Conservation (phyloP, 805 yeast species). For the Ogataea populi-albae region DNA sequence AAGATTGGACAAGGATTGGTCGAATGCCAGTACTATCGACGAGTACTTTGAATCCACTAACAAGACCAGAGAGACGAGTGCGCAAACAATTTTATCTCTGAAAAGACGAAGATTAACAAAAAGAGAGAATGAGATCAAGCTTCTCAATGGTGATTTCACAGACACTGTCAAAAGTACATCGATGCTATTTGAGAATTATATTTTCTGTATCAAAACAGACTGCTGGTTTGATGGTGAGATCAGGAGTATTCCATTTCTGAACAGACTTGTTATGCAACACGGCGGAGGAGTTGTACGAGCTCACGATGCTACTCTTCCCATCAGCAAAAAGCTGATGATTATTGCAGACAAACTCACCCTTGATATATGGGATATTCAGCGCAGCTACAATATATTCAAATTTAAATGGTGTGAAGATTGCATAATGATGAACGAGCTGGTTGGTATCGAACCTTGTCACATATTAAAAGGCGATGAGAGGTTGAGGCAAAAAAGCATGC, state of each 20-base stretch:
- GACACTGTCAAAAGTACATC: conserved; percentile 2
- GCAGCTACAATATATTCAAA: conserved; percentile 53
- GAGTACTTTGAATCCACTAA: conserved; percentile 41
- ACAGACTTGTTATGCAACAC: conserved; percentile 37
- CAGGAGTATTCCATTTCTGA: conserved; percentile 36
- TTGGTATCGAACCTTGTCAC: conserved; percentile 62
- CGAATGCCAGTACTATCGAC: conserved; percentile 49
- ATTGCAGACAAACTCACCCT: conserved; percentile 40
- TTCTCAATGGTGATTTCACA: conserved; percentile 13
- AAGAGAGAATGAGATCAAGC: conserved; percentile 13
- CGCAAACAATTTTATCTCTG: conserved; percentile 27
- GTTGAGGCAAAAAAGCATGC: conserved; percentile 24
- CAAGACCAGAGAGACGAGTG: conserved; percentile 14
- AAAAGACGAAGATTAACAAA: conserved; percentile 20
- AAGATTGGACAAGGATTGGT: conserved; percentile 65
- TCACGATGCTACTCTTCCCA: conserved; percentile 27
- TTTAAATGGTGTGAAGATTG: conserved; percentile 78
- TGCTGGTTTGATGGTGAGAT: conserved; percentile 26
- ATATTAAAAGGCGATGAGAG: conserved; percentile 41
- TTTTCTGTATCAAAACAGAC: conserved; percentile 57
- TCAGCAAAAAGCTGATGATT: conserved; percentile 22
- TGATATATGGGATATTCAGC: conserved; percentile 37
- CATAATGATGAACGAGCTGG: conserved; percentile 36
- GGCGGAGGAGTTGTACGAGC: conserved; percentile 48
- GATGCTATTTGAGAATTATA: conserved; percentile 41